Evolutionary conservation across 371 early-diverging fungal genomes (phyloP), one percentile per base, ranked within the genome.

Genomic region (Apophysomyces variabilis): DNA sequence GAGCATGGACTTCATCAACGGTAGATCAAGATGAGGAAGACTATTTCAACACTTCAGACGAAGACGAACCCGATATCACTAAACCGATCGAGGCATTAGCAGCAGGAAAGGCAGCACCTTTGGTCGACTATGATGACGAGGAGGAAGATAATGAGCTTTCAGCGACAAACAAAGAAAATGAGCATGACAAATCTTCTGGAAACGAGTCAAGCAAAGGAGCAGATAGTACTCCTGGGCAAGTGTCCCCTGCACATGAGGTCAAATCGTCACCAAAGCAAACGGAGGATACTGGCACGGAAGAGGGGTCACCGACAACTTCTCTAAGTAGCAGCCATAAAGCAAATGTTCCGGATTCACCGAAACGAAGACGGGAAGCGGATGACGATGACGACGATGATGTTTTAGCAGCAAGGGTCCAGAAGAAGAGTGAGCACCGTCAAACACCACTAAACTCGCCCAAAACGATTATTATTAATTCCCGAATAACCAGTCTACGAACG

Each of bases 1-100:
- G 85, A 54, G 90, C 85, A n/a, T 87, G 90, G 89, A 66, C 74
- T 9, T 80, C 85, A 11, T 72, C 80, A 5, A 81, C 83, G 12
- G 74, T 89, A 12, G 93, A 94, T 67, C 85, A 89, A 18, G 87
- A 85, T 26, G 96, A 96, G 65, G 95, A 95, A 59, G 92, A 91
- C 4, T 96, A 95, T 67, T 93, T 96, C 69, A 90, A 93, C 70
- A 78, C 83, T 5, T 80, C 85, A 0, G 92, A 92, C 41, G 93
- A 90, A 18, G 87, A 84, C 58, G 81, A 85, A 18, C 5, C 54
- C 11, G 77, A 72, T 8, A 62, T 66, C 21, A 54, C 45, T n/a
- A 61, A 64, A 21, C 59, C 60, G 44, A 26, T 60, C 41, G 58
- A 66, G 35, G 64, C 44, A 14, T 41, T 47, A 47, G 14, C 44